Evolutionary conservation across 495 filamentous ascomycete species (phyloP).

Genomic region (Neohortaea acidophila): DNA sequence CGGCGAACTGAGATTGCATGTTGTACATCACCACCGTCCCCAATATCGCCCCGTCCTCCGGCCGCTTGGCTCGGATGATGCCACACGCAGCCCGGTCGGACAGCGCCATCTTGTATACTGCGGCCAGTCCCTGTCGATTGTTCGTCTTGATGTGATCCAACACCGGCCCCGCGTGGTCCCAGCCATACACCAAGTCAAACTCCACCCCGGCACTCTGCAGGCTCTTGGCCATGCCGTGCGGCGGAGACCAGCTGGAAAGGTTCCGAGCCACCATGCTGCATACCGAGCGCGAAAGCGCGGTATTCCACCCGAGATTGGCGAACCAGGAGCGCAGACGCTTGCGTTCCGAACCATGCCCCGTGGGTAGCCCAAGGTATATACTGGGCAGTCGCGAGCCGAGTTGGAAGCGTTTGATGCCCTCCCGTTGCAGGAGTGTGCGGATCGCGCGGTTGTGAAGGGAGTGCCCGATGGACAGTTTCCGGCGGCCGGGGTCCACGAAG

Average conservation of each 20-base stretch:
- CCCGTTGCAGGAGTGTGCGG: conserved; percentile 49
- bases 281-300: conserved; percentile 42
- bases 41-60: conserved; percentile 49
- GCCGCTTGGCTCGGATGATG: conserved; percentile 65
- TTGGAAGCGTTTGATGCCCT: conserved; percentile 58
- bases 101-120: conserved; percentile 67
- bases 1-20: conserved; percentile 47
- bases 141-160: conserved; percentile 60
- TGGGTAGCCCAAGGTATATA: conserved; percentile 65
- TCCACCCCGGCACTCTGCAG: conserved; percentile 51
- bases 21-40: conserved; percentile 77
- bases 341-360: conserved; percentile 33
- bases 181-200: conserved; percentile 70
- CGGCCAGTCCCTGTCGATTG: conserved; percentile 64
- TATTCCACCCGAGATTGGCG: conserved; percentile 57
- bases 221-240: conserved; percentile 54
- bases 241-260: conserved; percentile 54
- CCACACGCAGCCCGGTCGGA: conserved; percentile 57
- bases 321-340: conserved; percentile 44
- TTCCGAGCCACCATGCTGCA: conserved; percentile 53
- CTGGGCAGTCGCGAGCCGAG: conserved; percentile 64
- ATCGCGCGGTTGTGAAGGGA: conserved; percentile 73
- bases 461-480: conserved; percentile 73
- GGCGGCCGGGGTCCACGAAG: conserved; percentile 66
- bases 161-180: conserved; percentile 57